These are phyloP conservation scores for Haplographium delicatum DNA, from an alignment of 495 filamentous ascomycete genomes.

Conservation along the genomic window DNA sequence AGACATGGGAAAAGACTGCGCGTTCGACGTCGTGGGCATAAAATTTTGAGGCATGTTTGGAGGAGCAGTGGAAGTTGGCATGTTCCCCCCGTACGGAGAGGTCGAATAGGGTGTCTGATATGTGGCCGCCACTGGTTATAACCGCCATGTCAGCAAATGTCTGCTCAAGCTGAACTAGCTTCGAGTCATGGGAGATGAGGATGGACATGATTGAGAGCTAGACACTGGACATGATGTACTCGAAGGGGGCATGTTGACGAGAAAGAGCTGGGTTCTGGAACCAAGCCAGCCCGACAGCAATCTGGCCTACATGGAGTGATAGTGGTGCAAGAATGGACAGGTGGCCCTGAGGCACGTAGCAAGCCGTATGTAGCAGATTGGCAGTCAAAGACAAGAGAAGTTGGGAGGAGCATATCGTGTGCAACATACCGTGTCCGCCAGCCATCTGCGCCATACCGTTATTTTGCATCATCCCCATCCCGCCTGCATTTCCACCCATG, in stretches of 20 bases:
- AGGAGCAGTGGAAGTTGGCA: conserved; percentile 30
- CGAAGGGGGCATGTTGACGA: neutral
- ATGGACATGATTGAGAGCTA: conserved; percentile 10
- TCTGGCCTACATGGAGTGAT: no score
- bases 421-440: conserved; percentile 25
- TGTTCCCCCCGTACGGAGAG: conserved; percentile 41
- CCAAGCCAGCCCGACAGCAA: no score
- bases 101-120: conserved; percentile 49
- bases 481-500: conserved; percentile 22
- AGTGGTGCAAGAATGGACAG: no score
- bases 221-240: conserved; percentile 15
- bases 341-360: no score
- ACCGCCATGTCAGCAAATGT: conserved; percentile 18
- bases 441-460: conserved; percentile 27
- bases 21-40: conserved; percentile 39
- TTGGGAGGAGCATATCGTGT: conserved; percentile 6
- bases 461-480: conserved; percentile 28
- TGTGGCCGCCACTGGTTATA: conserved; percentile 36
- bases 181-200: conserved; percentile 5
- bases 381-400: neutral
- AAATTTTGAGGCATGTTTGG: conserved; percentile 43
- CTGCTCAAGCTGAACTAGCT: conserved; percentile 1
- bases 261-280: conserved; percentile 8
- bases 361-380: neutral
- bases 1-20: conserved; percentile 36